phyloP scores from a whole-genome alignment of 257 asterid genomes.

The Penstemon davidsonii region DNA sequence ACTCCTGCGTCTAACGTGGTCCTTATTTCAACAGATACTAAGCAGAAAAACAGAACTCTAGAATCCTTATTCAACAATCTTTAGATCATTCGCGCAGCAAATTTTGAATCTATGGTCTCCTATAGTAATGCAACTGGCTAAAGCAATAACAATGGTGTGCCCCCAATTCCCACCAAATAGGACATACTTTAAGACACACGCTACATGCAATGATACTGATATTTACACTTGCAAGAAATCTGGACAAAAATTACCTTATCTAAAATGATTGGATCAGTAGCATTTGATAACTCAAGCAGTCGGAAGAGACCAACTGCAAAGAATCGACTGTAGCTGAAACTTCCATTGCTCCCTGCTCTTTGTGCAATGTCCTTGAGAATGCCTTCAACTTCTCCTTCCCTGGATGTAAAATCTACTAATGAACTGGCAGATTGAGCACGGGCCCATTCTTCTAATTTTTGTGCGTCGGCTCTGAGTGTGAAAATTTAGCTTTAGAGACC shows the following conservation, averaged over 20 bases:
- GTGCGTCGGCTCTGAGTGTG: slow-evolving; percentile 68
- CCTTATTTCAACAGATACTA: no score
- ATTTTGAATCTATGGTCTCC: no score
- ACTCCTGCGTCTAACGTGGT: no score
- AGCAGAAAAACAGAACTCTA: no score
- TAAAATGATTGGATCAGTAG: slow-evolving; percentile 73
- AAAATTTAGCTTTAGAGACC: neutral
- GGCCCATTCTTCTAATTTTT: slow-evolving; percentile 93
- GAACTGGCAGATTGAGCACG: slow-evolving; percentile 62
- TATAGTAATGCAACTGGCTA: no score
- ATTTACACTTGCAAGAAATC: neutral
- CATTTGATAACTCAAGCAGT: slow-evolving; percentile 85
- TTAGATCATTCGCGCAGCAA: no score
- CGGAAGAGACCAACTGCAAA: slow-evolving; percentile 96
- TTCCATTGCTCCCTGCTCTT: slow-evolving; percentile 69
- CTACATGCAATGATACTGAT: neutral
- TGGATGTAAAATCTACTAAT: slow-evolving; percentile 73
- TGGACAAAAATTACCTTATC: slow-evolving; percentile 59
- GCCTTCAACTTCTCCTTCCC: slow-evolving; percentile 79
- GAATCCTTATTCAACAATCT: no score
- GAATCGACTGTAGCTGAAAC: slow-evolving; percentile 88
- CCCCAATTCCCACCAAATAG: no score
- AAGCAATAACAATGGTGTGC: no score
- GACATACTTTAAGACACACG: no score
- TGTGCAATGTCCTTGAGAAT: slow-evolving; percentile 72